These are phyloP conservation scores for Clitocybe nebularis DNA, from an alignment of 1,284 basidiomycete species.

Conservation along the genomic window DNA sequence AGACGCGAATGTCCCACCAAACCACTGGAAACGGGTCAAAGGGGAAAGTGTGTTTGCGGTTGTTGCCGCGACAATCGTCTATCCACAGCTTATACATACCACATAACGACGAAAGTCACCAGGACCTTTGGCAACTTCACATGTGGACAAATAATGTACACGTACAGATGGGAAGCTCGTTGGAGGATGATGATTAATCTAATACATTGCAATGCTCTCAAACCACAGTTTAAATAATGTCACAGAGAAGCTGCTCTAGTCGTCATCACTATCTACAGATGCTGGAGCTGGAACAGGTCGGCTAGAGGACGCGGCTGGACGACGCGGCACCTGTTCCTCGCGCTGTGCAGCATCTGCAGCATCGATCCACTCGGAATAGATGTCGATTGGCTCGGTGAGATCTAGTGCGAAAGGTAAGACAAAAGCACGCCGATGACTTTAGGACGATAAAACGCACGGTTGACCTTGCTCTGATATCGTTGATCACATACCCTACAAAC, in stretches of 20 bases:
- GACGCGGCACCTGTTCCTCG: conserved; percentile 45
- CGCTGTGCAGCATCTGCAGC: conserved; percentile 82
- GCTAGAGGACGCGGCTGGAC: conserved; percentile 56
- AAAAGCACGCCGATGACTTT: conserved; percentile 9
- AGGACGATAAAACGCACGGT: conserved; percentile 54
- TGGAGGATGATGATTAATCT: background rate
- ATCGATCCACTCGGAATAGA: conserved; percentile 92
- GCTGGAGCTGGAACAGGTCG: conserved; percentile 39
- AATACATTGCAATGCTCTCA: background rate
- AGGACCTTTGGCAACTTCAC: no score
- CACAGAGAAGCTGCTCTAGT: conserved; percentile 20
- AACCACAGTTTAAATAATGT: conserved; percentile 5
- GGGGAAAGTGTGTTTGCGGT: conserved; percentile 20
- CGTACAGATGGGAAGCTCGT: no score
- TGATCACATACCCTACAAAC: conserved; percentile 80
- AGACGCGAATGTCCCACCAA: conserved; percentile 5
- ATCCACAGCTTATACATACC: background rate
- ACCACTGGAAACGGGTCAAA: conserved; percentile 11
- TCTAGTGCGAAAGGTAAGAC: conserved; percentile 37
- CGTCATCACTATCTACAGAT: conserved; percentile 43
- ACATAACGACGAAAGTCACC: no score
- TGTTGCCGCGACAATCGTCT: conserved; percentile 23
- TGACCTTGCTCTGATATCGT: conserved; percentile 78
- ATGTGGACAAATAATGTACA: no score
- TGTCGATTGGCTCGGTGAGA: conserved; percentile 84